These are phyloP conservation scores for Mycena sp. DNA, from an alignment of 1,284 basidiomycete species.

Conservation along the genomic window DNA sequence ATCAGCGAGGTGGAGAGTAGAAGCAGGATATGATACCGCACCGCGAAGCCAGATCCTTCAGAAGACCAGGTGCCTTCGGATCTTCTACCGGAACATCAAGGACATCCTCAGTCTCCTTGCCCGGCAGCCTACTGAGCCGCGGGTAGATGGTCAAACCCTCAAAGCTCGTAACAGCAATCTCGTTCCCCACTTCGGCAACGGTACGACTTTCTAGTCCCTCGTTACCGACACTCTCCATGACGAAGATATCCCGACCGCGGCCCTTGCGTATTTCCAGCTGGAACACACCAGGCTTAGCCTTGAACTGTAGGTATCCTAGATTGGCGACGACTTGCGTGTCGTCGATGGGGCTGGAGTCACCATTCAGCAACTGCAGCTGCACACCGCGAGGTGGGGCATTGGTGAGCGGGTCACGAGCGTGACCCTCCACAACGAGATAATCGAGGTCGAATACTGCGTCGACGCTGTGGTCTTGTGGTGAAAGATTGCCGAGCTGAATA, in stretches of 20 bases:
- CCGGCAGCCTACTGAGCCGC: too few species aligned
- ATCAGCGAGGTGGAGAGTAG: too few species aligned
- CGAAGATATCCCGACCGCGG: constrained; percentile 82
- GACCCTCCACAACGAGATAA: constrained; percentile 93
- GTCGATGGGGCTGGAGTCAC: too few species aligned
- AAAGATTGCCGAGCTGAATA: constrained; percentile 81
- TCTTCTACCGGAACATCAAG: too few species aligned
- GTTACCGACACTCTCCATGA: constrained; percentile 84
- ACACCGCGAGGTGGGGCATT: constrained; percentile 82
- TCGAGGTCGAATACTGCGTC: constrained; percentile 89
- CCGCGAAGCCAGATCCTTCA: constrained; percentile 61
- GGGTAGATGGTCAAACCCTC: constrained; percentile 89
- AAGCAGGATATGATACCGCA: constrained; percentile 85
- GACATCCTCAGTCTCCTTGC: too few species aligned
- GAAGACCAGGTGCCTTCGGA: constrained; percentile 44
- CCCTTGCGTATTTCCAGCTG: constrained; percentile 85
- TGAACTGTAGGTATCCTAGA: constrained; percentile 96
- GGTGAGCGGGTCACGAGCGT: constrained; percentile 79
- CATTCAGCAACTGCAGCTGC: constrained; percentile 79
- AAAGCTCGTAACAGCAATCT: constrained; percentile 85
- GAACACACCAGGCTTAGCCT: constrained; percentile 90
- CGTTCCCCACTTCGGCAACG: constrained; percentile 71
- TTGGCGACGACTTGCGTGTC: constrained; percentile 95
- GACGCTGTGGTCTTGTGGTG: constrained; percentile 69
- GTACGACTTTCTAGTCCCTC: constrained; percentile 85